Percentiles rank a stretch among this genome's conserved stretches.
Evolutionary conservation across 495 filamentous ascomycete genomes (phyloP).

Genomic region (Penicillium lagena): DNA sequence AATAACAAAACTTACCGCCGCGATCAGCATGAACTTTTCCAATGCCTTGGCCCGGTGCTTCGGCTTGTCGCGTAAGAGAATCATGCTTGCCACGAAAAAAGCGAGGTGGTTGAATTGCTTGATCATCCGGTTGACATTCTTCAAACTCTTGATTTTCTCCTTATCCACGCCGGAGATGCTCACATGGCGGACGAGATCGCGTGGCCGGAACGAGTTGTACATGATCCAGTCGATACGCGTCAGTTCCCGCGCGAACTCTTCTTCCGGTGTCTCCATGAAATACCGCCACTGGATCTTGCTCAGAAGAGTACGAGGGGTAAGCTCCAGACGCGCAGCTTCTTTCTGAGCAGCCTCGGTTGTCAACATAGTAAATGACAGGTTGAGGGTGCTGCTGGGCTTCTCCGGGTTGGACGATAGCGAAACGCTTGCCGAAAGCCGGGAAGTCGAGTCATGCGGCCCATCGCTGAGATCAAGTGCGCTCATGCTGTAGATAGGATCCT

Average conservation of each 20-base stretch:
- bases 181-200: constrained; percentile 88
- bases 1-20: constrained; percentile 38
- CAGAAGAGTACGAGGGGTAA: constrained; percentile 51
- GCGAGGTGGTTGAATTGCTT: constrained; percentile 94
- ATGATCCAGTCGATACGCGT: constrained; percentile 96
- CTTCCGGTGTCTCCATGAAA: constrained; percentile 73
- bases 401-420: constrained; percentile 36
- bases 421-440: constrained; percentile 35
- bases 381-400: constrained; percentile 31
- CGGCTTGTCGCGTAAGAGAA: constrained; percentile 89
- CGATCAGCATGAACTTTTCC: constrained; percentile 90
- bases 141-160: constrained; percentile 71
- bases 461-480: constrained; percentile 39
- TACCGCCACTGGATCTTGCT: constrained; percentile 77
- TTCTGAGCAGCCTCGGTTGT: constrained; percentile 68
- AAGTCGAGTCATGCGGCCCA: constrained; percentile 28
- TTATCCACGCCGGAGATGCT: constrained; percentile 63
- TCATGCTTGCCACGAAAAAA: constrained; percentile 83
- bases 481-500: constrained; percentile 38
- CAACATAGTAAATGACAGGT: constrained; percentile 41
- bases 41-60: constrained; percentile 87
- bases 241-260: constrained; percentile 82
- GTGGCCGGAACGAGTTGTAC: constrained; percentile 92
- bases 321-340: constrained; percentile 60
- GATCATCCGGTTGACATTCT: constrained; percentile 89